Evolutionary conservation across 371 early-diverging fungal genomes (phyloP).

Genomic region (Actinomucor elegans): DNA sequence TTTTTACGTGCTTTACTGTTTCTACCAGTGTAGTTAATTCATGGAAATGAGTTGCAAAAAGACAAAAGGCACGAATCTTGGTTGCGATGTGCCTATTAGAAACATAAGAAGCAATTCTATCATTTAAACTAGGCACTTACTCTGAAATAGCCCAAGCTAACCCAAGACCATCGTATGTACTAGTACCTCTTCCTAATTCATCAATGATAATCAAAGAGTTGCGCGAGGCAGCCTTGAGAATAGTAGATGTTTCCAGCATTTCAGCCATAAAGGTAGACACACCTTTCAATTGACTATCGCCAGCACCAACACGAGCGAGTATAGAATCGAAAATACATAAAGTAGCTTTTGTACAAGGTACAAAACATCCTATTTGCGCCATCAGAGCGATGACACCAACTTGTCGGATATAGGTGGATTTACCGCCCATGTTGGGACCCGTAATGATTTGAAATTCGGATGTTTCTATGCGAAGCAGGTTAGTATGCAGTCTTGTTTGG

Average conservation of each 20-base stretch:
- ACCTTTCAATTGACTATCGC: conserved; percentile 92
- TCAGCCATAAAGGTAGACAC: conserved; percentile 99
- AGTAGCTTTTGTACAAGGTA: conserved; percentile 86
- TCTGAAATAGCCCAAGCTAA: conserved; percentile 97
- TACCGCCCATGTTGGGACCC: conserved; percentile 98
- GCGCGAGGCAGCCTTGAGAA: conserved; percentile 78
- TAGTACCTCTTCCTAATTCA: conserved; percentile 98
- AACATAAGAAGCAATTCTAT: background rate
- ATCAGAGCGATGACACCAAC: conserved; percentile 93
- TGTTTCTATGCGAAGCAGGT: conserved; percentile 32
- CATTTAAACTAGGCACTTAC: conserved; percentile 44
- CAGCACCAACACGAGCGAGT: conserved; percentile 95
- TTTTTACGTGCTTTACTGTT: conserved; percentile 72
- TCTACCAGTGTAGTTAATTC: conserved; percentile 87
- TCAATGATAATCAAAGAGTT: conserved; percentile 97
- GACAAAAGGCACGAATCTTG: conserved; percentile 73
- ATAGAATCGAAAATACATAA: conserved; percentile 91
- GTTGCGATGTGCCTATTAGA: conserved; percentile 76
- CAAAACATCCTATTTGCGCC: conserved; percentile 98
- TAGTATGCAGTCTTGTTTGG: background rate
- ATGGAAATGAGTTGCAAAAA: conserved; percentile 99
- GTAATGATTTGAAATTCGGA: conserved; percentile 81
- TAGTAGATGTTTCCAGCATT: conserved; percentile 97
- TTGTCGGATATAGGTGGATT: conserved; percentile 96
- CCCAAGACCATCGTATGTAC: conserved; percentile 98